Evolutionary conservation across 2,329 filamentous ascomycete species (phyloP).

Genomic region (Colletotrichum neosansevieriae): DNA sequence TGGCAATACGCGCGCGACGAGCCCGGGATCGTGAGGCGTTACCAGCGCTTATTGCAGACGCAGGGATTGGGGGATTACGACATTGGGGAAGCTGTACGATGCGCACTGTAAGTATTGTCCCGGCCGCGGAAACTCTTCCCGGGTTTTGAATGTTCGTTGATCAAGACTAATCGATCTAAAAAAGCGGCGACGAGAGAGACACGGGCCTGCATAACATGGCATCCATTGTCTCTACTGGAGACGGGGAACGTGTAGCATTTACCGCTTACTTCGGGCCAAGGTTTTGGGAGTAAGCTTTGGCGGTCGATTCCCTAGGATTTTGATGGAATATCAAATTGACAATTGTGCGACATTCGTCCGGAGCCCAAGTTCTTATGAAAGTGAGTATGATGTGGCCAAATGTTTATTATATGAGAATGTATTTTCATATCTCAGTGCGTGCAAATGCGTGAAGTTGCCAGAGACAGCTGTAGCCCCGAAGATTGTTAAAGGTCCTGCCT

Average conservation of each 20-base stretch:
- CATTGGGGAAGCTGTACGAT: background rate
- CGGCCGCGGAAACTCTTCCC: background rate
- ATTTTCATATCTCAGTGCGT: too few species aligned
- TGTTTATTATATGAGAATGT: too few species aligned
- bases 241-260: background rate
- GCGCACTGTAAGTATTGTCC: background rate
- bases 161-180: background rate
- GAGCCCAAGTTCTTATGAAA: too few species aligned
- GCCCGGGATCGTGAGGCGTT: background rate
- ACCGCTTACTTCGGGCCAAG: background rate
- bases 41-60: background rate
- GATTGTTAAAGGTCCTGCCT: too few species aligned
- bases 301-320: background rate
- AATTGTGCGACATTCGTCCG: too few species aligned
- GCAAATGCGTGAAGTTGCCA: too few species aligned
- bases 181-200: conserved; percentile 1
- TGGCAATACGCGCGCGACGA: conserved; percentile 19
- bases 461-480: too few species aligned
- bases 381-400: too few species aligned
- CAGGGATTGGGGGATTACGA: background rate
- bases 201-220: background rate
- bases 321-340: too few species aligned
- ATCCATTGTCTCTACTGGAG: background rate
- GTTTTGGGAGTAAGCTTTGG: background rate
- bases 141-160: background rate